Evolutionary conservation across 2,329 filamentous ascomycete species (phyloP), one percentile per base, ranked within the genome.

Genomic region (Xylaria sp.): DNA sequence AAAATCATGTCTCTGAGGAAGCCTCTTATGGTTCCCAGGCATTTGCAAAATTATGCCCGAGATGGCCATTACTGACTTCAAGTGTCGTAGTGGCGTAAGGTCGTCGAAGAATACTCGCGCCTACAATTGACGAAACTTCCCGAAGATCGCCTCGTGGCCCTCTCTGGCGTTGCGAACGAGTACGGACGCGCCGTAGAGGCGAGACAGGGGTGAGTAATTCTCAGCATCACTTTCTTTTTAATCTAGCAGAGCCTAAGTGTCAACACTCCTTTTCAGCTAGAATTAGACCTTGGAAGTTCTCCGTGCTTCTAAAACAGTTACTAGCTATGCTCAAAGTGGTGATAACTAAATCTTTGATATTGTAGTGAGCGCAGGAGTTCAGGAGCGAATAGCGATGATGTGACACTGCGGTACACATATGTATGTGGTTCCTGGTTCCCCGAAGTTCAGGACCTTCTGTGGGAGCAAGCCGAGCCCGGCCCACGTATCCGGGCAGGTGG

Each of bases 91-190:
- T 68, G 66, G 63, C 47, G 53, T 5, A 51, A 57, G 5, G 62
- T 60, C 10, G 54, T 66, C 1, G 47, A 63, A 25, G 50, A 61
- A 13, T 68, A 66, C 39, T 68, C 62, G 13, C 27, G 62, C 15
- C 54, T 65, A 6, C 29, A 57, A 54, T 25, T 65, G 22, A 66
- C 58, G 22, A 63, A 63, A n/a, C 47, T 63, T n/a, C 49, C 60
- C 13, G 36, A 63, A 29, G 59, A 68, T 20, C 63, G 66, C 6
- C 58, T 66, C 11, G 55, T 66, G 5, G 62, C 66, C 5, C 63
- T 68, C 20, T 59, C 62, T 13, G 54, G 66, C 33, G 53, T 66
- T 17, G 66, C 62, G 22, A 47, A 47, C 20, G 59, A 68, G 31
- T 68, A 65, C 20, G 58, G 62, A 31, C 54, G 62, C 3, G 58